These are phyloP conservation scores for Ganoderma sinense DNA, from an alignment of 1,284 basidiomycete genomes.

Conservation along the genomic window DNA sequence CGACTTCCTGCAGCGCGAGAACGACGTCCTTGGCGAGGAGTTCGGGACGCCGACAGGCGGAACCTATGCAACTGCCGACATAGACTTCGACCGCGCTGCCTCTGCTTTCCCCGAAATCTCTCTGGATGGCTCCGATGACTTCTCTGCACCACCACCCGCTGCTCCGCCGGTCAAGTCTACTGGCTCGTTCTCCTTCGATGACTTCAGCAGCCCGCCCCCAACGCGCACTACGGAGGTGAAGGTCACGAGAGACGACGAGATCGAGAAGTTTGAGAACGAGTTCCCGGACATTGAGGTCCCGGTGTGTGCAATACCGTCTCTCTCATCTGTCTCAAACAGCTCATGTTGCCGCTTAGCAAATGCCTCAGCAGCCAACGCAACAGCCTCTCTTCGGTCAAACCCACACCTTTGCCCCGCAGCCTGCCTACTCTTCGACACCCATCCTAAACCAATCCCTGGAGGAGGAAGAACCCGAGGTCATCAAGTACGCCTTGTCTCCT, in stretches of 20 bases:
- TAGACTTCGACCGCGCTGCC: conserved; percentile 81
- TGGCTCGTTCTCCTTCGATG: conserved; percentile 68
- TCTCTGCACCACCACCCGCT: conserved; percentile 49
- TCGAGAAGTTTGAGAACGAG: conserved; percentile 90
- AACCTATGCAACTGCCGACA: conserved; percentile 49
- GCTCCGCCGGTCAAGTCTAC: conserved; percentile 34
- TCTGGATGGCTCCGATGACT: conserved; percentile 67
- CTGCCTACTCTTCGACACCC: conserved; percentile 73
- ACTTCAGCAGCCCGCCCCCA: conserved; percentile 61
- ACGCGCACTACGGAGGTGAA: conserved; percentile 62
- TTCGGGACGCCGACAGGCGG: conserved; percentile 41
- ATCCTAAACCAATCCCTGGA: conserved; percentile 72
- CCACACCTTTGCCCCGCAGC: conserved; percentile 73
- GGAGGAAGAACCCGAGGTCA: conserved; percentile 91
- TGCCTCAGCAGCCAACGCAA: conserved; percentile 22
- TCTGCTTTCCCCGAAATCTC: conserved; percentile 89
- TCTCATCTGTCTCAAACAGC: neutral
- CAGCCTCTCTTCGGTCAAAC: conserved; percentile 56
- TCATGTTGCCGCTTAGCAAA: neutral
- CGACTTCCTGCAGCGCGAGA: conserved; percentile 46
- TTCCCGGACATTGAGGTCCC: conserved; percentile 88
- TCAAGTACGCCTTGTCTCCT: conserved; percentile 62
- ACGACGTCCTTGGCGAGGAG: conserved; percentile 44
- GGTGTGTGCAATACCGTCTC: conserved; percentile 46
- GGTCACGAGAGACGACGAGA: conserved; percentile 88